These are phyloP conservation scores for Cercospora brassicicola DNA, from an alignment of 2,329 filamentous ascomycete species.

Conservation along the genomic window DNA sequence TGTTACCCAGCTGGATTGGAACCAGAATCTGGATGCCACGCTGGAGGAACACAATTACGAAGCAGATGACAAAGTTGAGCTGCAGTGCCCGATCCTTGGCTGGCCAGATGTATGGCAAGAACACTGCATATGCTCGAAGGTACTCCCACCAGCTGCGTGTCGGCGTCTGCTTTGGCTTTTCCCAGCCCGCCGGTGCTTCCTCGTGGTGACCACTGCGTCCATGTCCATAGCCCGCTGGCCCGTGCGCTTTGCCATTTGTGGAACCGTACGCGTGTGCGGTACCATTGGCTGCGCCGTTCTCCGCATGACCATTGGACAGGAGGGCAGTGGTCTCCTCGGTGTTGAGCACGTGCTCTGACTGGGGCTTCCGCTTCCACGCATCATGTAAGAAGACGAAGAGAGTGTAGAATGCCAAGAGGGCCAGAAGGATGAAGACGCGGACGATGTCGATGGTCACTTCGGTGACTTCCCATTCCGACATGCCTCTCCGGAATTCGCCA, in stretches of 20 bases:
- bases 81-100: conserved; percentile 75
- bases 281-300: conserved; percentile 44
- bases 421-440: conserved; percentile 66
- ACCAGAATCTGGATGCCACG: conserved; percentile 84
- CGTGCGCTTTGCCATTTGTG: conserved; percentile 49
- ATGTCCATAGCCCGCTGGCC: conserved; percentile 39
- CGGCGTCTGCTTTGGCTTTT: conserved; percentile 80
- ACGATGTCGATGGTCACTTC: conserved; percentile 67
- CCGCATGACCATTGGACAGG: conserved; percentile 51
- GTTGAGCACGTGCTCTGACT: conserved; percentile 41
- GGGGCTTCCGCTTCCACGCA: conserved; percentile 39
- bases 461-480: conserved; percentile 62
- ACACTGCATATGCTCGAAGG: conserved; percentile 83
- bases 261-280: conserved; percentile 41
- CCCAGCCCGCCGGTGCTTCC: conserved; percentile 69
- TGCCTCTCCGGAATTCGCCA: conserved; percentile 39
- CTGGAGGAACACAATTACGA: conserved; percentile 75
- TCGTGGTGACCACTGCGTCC: conserved; percentile 21
- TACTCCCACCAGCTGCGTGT: conserved; percentile 97
- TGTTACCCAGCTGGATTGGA: conserved; percentile 73
- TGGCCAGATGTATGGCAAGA: conserved; percentile 97
- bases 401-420: conserved; percentile 60
- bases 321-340: conserved; percentile 64
- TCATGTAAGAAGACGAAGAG: conserved; percentile 50
- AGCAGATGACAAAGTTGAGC: conserved; percentile 77